These are phyloP conservation scores for Sarcodon sp. DNA, from an alignment of 768 basidiomycete genomes.

Conservation along the genomic window DNA sequence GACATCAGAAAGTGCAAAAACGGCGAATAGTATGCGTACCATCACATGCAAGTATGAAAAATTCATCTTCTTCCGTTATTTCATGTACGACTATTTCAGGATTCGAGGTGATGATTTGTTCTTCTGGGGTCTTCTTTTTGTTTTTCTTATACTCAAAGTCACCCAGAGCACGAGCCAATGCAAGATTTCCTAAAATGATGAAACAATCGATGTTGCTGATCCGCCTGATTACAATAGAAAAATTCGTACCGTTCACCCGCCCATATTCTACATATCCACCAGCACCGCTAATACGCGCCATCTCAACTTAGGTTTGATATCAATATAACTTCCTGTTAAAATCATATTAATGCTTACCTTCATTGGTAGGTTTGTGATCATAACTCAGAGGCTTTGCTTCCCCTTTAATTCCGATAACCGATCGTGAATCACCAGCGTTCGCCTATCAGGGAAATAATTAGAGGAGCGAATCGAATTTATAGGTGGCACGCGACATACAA, in stretches of 20 bases:
- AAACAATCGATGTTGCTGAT: background rate
- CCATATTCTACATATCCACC: slow-evolving; percentile 96
- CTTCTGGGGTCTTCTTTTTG: slow-evolving; percentile 63
- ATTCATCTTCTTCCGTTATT: slow-evolving; percentile 85
- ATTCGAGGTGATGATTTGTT: slow-evolving; percentile 89
- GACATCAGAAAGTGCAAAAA: slow-evolving; percentile 4
- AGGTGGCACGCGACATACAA: slow-evolving; percentile 34
- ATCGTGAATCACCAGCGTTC: slow-evolving; percentile 94
- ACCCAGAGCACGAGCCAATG: slow-evolving; percentile 87
- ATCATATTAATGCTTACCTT: slow-evolving; percentile 32
- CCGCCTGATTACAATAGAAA: background rate
- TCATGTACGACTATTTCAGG: slow-evolving; percentile 83
- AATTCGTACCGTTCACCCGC: slow-evolving; percentile 75
- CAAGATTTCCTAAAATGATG: slow-evolving; percentile 67
- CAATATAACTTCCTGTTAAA: slow-evolving; percentile 4
- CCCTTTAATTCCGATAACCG: slow-evolving; percentile 77
- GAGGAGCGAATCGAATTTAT: background rate
- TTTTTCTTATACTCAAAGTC: slow-evolving; percentile 99
- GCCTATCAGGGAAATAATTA: slow-evolving; percentile 38
- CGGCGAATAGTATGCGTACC: slow-evolving; percentile 35
- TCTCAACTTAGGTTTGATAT: slow-evolving; percentile 46
- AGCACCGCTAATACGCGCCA: slow-evolving; percentile 72
- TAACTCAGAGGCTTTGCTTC: slow-evolving; percentile 80
- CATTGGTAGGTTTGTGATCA: slow-evolving; percentile 92
- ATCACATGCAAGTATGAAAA: slow-evolving; percentile 93